Evolutionary conservation across 208 protist genomes (phyloP).

Genomic region (Herpetomonas samuelpessoai): DNA sequence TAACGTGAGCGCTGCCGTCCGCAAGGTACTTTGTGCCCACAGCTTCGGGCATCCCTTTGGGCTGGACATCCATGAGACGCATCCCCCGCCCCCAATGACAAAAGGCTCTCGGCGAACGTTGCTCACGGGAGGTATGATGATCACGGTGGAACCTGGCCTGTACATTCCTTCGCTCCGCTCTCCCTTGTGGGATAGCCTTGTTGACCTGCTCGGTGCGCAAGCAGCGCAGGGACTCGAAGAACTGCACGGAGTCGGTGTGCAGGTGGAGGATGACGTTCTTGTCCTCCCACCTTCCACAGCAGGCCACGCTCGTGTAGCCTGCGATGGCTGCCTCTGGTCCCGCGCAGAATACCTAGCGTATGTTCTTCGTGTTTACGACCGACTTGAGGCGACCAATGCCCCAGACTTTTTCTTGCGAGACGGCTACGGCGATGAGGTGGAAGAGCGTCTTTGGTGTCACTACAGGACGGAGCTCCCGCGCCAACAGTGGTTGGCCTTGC

Average conservation of each 20-base stretch:
- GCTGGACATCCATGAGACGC: slow-evolving; percentile 54
- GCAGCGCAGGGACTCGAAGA: background rate
- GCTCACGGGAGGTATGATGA: slow-evolving; percentile 51
- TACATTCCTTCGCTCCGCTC: slow-evolving; percentile 29
- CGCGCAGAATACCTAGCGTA: slow-evolving; percentile 12
- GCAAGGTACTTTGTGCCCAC: slow-evolving; percentile 54
- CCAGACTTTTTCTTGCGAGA: too few species aligned
- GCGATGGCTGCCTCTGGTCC: background rate
- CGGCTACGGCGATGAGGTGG: too few species aligned
- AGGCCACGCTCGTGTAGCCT: background rate
- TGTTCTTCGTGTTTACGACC: slow-evolving; percentile 2
- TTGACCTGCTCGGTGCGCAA: background rate
- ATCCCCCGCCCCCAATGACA: background rate
- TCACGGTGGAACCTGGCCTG: slow-evolving; percentile 64
- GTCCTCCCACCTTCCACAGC: slow-evolving; percentile 24
- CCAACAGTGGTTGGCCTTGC: slow-evolving; percentile 13
- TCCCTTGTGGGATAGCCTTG: background rate
- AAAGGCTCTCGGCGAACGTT: slow-evolving; percentile 3
- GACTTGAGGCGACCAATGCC: background rate
- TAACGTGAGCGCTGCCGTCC: too few species aligned
- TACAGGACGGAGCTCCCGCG: too few species aligned
- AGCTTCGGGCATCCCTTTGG: slow-evolving; percentile 55
- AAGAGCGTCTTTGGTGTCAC: too few species aligned
- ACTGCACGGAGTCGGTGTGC: slow-evolving; percentile 34
- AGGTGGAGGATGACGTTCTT: slow-evolving; percentile 63